Conservation (phyloP, 2,329 filamentous ascomycete genomes). For the Phyllosticta paracitricarpa region DNA sequence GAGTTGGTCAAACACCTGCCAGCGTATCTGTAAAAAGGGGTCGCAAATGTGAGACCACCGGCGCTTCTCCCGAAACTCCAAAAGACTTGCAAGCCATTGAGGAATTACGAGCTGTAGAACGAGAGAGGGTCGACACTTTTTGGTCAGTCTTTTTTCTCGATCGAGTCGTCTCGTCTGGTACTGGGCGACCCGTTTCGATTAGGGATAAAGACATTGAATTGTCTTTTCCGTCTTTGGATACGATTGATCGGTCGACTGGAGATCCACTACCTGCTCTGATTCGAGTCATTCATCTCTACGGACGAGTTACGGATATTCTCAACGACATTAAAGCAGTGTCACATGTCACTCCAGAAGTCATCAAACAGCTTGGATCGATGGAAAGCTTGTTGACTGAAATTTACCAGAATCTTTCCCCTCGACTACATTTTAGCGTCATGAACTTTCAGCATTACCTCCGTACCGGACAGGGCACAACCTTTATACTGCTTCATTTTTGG, state of each 20-base stretch:
- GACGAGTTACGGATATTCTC: slow-evolving; percentile 70
- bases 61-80: slow-evolving; percentile 24
- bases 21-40: slow-evolving; percentile 35
- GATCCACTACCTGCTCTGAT: slow-evolving; percentile 72
- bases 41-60: slow-evolving; percentile 28
- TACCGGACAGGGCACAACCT: slow-evolving; percentile 72
- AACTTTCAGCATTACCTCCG: slow-evolving; percentile 83
- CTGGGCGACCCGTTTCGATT: slow-evolving; percentile 72
- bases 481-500: slow-evolving; percentile 80
- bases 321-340: slow-evolving; percentile 68
- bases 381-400: slow-evolving; percentile 67
- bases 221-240: slow-evolving; percentile 50
- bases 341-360: slow-evolving; percentile 65
- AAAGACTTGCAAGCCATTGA: slow-evolving; percentile 28
- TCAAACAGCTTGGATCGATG: slow-evolving; percentile 64
- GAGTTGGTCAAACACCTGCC: slow-evolving; percentile 46
- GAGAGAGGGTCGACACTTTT: slow-evolving; percentile 77
- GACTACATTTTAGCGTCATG: slow-evolving; percentile 70
- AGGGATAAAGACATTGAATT: slow-evolving; percentile 80
- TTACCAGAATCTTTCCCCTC: slow-evolving; percentile 64
- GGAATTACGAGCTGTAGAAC: slow-evolving; percentile 59
- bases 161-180: slow-evolving; percentile 77
- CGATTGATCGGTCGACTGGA: slow-evolving; percentile 44
- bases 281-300: slow-evolving; percentile 77
- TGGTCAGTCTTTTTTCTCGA: slow-evolving; percentile 88